These are phyloP conservation scores for Blepharisma japonicum DNA, from an alignment of 73 alveolate species.

Conservation along the genomic window DNA sequence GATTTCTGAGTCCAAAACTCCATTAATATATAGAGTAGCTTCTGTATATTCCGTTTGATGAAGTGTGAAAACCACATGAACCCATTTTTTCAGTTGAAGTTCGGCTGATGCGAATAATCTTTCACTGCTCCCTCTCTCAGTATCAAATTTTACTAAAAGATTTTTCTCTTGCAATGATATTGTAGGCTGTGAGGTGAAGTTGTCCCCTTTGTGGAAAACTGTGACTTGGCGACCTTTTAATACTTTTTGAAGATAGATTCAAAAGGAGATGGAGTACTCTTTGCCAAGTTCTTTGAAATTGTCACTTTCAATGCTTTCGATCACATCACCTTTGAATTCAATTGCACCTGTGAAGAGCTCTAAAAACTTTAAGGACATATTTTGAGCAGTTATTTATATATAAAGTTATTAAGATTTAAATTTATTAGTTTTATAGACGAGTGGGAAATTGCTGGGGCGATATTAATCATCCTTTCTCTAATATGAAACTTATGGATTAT, in stretches of 20 bases:
- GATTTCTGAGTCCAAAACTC: slow-evolving; percentile 65
- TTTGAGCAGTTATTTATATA: neutral
- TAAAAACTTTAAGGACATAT: slow-evolving; percentile 12
- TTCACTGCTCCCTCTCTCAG: slow-evolving; percentile 27
- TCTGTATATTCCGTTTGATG: slow-evolving; percentile 47
- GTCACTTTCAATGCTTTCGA: neutral
- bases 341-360: slow-evolving; percentile 10
- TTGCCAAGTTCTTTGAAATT: neutral
- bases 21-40: slow-evolving; percentile 59
- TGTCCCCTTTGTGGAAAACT: slow-evolving; percentile 4
- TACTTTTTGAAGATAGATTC: neutral
- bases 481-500: too few species aligned
- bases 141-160: slow-evolving; percentile 2
- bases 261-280: slow-evolving; percentile 13
- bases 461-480: too few species aligned
- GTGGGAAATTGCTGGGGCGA: too few species aligned
- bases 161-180: slow-evolving; percentile 20
- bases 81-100: slow-evolving; percentile 27
- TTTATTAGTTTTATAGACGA: too few species aligned
- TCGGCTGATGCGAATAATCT: neutral
- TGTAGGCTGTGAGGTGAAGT: neutral
- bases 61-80: slow-evolving; percentile 2
- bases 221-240: slow-evolving; percentile 10
- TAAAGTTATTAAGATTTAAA: too few species aligned
- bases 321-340: neutral